A percentile compares a stretch with the other conserved stretches of the same genome.
Evolutionary conservation across 1,139 yeast genomes (phyloP).

Genomic region (Geotrichum fermentans): DNA sequence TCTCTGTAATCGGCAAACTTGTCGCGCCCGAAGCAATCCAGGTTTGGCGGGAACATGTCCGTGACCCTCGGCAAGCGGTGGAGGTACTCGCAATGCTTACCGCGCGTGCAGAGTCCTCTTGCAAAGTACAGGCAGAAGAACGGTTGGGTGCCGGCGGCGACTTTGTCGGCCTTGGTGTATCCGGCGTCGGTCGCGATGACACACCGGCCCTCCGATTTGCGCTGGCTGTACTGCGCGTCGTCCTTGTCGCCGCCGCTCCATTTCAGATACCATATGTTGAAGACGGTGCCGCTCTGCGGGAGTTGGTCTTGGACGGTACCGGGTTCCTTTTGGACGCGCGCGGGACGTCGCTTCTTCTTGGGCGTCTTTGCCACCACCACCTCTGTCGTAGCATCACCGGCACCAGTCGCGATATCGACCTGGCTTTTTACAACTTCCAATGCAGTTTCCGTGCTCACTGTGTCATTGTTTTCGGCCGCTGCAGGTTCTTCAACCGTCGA

Average conservation of each 20-base stretch:
- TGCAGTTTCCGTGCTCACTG: background rate
- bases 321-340: constrained; percentile 71
- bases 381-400: background rate
- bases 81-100: constrained; percentile 65
- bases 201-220: constrained; percentile 52
- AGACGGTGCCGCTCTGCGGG: constrained; percentile 73
- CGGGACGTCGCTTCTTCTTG: constrained; percentile 40
- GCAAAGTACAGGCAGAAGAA: constrained; percentile 80
- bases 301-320: constrained; percentile 62
- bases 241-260: constrained; percentile 54
- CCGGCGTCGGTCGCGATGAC: constrained; percentile 65
- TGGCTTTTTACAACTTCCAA: background rate
- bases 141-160: constrained; percentile 36
- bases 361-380: background rate
- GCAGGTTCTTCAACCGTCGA: background rate
- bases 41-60: constrained; percentile 53
- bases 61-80: constrained; percentile 66
- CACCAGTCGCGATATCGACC: too few relatives aligned
- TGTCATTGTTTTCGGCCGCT: background rate
- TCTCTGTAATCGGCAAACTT: constrained; percentile 77
- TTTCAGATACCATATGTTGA: constrained; percentile 82
- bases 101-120: constrained; percentile 79
- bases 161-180: constrained; percentile 60
- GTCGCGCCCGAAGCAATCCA: constrained; percentile 92
- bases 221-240: constrained; percentile 36